A percentile compares a stretch with the other conserved stretches of the same genome.
Conservation (phyloP, 73 alveolate genomes). For the Diophrys appendiculata region DNA sequence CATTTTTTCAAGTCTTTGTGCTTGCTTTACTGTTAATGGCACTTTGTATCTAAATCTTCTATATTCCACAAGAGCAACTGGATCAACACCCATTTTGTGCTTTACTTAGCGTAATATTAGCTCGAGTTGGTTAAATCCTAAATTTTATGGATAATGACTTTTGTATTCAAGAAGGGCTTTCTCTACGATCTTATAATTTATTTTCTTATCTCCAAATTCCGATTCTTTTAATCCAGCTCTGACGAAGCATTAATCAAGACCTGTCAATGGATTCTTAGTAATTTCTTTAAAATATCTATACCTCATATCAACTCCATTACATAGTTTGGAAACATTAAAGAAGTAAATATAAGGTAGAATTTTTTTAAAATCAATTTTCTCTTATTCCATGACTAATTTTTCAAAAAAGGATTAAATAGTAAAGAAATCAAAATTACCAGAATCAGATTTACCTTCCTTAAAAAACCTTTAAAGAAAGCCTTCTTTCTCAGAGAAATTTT, state of each 20-base stretch:
- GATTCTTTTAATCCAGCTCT: background rate
- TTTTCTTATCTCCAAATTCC: background rate
- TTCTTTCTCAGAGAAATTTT: background rate
- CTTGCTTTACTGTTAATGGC: too few species aligned
- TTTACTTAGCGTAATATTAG: background rate
- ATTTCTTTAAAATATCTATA: too few species aligned
- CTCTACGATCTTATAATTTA: background rate
- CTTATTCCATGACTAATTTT: background rate
- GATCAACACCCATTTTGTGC: background rate
- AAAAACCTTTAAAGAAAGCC: background rate
- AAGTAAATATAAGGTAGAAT: background rate
- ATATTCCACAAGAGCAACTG: background rate
- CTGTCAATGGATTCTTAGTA: background rate
- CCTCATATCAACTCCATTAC: background rate
- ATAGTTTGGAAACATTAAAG: background rate
- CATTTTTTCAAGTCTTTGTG: too few species aligned
- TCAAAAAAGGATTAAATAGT: background rate
- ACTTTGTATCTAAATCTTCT: background rate
- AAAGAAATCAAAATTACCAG: background rate
- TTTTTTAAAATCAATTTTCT: background rate
- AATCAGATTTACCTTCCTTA: background rate
- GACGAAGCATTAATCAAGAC: background rate
- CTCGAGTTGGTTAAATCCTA: background rate
- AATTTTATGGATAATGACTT: background rate
- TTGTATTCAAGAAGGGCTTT: background rate